Percentiles rank a stretch among this genome's conserved stretches.
Conservation (phyloP, 2,329 filamentous ascomycete species). For the Colletotrichum tanaceti region DNA sequence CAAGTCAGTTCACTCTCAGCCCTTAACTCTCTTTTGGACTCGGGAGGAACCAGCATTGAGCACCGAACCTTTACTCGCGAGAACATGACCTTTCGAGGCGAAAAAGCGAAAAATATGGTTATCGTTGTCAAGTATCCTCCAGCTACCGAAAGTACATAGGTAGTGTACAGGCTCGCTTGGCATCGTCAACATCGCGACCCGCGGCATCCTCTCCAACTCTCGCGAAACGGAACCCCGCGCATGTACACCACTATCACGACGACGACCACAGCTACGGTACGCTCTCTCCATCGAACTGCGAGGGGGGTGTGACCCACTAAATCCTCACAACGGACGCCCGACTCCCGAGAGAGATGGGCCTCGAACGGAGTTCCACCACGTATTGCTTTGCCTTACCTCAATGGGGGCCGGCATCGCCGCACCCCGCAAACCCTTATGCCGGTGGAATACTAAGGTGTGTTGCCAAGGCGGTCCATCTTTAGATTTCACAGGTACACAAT, state of each 20-base stretch:
- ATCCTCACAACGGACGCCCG: constrained; percentile 19
- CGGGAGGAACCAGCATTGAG: constrained; percentile 9
- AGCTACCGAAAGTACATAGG: neutral
- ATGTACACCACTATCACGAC: too few species aligned
- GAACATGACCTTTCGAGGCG: constrained; percentile 5
- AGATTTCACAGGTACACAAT: too few species aligned
- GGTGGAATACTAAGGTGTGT: constrained; percentile 14
- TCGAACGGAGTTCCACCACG: constrained; percentile 20
- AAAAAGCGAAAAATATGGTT: neutral
- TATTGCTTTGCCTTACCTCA: constrained; percentile 16
- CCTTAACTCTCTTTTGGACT: constrained; percentile 22
- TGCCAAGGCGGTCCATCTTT: too few species aligned
- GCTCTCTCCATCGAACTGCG: neutral
- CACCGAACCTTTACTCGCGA: neutral
- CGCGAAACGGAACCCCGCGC: neutral
- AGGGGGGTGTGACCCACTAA: neutral
- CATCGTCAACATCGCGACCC: neutral
- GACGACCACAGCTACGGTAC: too few species aligned
- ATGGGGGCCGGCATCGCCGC: constrained; percentile 24
- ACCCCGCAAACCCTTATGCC: constrained; percentile 12
- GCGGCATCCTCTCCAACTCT: neutral
- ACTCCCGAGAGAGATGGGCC: constrained; percentile 14
- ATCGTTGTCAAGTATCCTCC: neutral
- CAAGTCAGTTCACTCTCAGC: neutral
- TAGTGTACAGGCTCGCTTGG: too few species aligned